phyloP scores from a whole-genome alignment of 805 yeast genomes.

The Wickerhamomyces kurtzmanii region DNA sequence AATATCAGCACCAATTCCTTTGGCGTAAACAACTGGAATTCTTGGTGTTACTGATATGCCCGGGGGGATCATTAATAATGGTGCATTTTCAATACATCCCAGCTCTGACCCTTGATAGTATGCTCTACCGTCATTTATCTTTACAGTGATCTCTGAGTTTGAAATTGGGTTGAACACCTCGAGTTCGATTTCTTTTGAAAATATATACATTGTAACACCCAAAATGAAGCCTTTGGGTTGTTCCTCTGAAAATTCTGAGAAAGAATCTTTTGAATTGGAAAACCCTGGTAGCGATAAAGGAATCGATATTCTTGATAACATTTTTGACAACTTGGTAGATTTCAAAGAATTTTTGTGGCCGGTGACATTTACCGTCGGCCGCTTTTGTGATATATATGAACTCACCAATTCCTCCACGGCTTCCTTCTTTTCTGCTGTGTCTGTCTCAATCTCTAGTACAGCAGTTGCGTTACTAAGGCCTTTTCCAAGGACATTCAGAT shows the following conservation, averaged over 20 bases:
- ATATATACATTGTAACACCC: constrained; percentile 41
- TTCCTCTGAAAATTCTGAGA: constrained; percentile 1
- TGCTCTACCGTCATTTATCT: constrained; percentile 37
- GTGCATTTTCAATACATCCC: constrained; percentile 33
- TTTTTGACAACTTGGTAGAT: constrained; percentile 16
- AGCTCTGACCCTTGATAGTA: constrained; percentile 32
- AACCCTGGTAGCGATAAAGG: constrained; percentile 20
- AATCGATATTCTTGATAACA: constrained; percentile 14
- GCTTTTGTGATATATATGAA: constrained; percentile 26
- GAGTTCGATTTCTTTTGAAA: constrained; percentile 44
- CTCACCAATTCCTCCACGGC: constrained; percentile 26
- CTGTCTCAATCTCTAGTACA: constrained; percentile 10
- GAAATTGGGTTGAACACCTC: constrained; percentile 43
- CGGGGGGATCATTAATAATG: constrained; percentile 35
- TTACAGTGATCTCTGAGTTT: constrained; percentile 33
- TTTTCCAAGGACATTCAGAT: constrained; percentile 13
- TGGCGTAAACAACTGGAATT: constrained; percentile 34
- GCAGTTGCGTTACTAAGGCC: constrained; percentile 8
- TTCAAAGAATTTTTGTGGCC: constrained; percentile 18
- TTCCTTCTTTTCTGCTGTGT: constrained; percentile 7
- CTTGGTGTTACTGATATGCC: constrained; percentile 41
- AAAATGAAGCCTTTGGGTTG: constrained; percentile 28
- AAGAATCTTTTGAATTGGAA: constrained; percentile 3
- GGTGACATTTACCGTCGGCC: constrained; percentile 18
- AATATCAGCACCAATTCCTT: constrained; percentile 37